phyloP scores from a whole-genome alignment of 2,329 filamentous ascomycete genomes.

The Talaromyces rugulosus region DNA sequence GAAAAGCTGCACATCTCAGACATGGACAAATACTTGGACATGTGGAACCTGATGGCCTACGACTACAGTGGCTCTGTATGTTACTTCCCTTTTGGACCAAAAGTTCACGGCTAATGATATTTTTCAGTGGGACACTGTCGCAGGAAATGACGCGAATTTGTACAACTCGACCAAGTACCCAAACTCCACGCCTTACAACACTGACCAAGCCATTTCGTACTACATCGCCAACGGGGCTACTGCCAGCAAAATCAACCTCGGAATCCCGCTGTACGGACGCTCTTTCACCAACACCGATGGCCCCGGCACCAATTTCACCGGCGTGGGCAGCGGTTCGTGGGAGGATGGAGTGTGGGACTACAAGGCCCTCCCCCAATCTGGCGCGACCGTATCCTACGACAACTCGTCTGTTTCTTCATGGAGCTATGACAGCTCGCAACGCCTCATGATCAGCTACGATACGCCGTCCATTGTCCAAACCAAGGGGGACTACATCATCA shows the following conservation, averaged over 20 bases:
- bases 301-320: slow-evolving; percentile 63
- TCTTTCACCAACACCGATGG: slow-evolving; percentile 77
- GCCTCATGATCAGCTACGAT: slow-evolving; percentile 69
- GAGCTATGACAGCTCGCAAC: slow-evolving; percentile 59
- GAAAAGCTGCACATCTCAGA: slow-evolving; percentile 37
- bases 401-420: slow-evolving; percentile 58
- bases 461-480: slow-evolving; percentile 52
- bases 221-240: slow-evolving; percentile 65
- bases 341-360: slow-evolving; percentile 78
- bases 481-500: slow-evolving; percentile 64
- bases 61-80: slow-evolving; percentile 53
- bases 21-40: slow-evolving; percentile 48
- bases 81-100: background rate
- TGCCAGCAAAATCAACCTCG: slow-evolving; percentile 72
- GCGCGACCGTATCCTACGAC: slow-evolving; percentile 60
- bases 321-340: slow-evolving; percentile 63
- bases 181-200: slow-evolving; percentile 71
- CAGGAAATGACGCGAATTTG: slow-evolving; percentile 58
- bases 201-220: slow-evolving; percentile 63
- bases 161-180: slow-evolving; percentile 57
- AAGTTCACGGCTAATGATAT: background rate
- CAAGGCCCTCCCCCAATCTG: slow-evolving; percentile 71
- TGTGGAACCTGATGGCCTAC: slow-evolving; percentile 71
- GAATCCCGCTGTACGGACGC: slow-evolving; percentile 89
- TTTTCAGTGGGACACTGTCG: slow-evolving; percentile 9